Evolutionary conservation across 2,329 filamentous ascomycete species (phyloP).

Genomic region (Pseudocercospora pini-densiflorae): DNA sequence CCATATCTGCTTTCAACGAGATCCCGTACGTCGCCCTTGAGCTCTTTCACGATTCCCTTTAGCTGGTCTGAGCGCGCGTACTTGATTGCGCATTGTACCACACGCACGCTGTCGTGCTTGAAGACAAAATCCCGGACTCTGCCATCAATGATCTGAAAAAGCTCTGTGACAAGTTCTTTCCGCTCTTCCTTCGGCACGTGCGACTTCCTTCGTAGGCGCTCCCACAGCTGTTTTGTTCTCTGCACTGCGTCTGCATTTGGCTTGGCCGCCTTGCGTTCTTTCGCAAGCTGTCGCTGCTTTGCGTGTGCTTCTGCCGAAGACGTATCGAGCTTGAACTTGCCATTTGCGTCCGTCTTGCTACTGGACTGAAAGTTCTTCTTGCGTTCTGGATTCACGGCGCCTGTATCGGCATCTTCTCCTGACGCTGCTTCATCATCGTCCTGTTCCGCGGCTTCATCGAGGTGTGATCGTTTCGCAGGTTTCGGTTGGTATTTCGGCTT

Average conservation of each 20-base stretch:
- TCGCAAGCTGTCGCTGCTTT: conserved; percentile 86
- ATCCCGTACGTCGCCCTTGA: conserved; percentile 81
- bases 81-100: conserved; percentile 95
- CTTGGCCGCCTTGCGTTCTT: conserved; percentile 89
- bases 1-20: conserved; percentile 95
- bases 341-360: conserved; percentile 20
- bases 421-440: conserved; percentile 30
- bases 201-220: conserved; percentile 87
- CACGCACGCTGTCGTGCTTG: conserved; percentile 97
- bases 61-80: conserved; percentile 86
- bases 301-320: conserved; percentile 85
- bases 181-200: conserved; percentile 90
- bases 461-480: conserved; percentile 28
- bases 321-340: conserved; percentile 53
- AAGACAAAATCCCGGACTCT: conserved; percentile 94
- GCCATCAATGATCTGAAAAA: conserved; percentile 89
- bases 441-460: conserved; percentile 36
- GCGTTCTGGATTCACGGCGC: conserved; percentile 20
- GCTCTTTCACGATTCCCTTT: conserved; percentile 82
- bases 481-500: conserved; percentile 24
- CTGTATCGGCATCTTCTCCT: conserved; percentile 18
- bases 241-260: conserved; percentile 88
- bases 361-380: conserved; percentile 18
- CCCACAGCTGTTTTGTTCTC: conserved; percentile 96
- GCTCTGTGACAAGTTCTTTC: conserved; percentile 81